Conservation (phyloP, 352 stramenopile species). For the Globisporangium nunn region DNA sequence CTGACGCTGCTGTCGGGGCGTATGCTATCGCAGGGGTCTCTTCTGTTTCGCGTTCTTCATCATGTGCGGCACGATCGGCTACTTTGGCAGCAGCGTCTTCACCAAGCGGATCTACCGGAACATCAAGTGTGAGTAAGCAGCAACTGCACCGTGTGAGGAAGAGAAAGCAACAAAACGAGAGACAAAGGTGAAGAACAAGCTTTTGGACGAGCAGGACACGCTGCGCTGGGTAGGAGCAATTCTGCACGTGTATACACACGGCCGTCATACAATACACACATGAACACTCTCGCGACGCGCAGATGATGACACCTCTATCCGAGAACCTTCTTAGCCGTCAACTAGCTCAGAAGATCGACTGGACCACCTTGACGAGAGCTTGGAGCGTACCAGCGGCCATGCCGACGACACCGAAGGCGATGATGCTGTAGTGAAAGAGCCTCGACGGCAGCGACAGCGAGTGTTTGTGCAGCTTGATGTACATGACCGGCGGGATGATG, state of each 20-base stretch:
- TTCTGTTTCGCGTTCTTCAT: constrained; percentile 92
- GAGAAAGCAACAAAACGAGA: neutral
- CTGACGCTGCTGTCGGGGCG: neutral
- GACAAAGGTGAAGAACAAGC: neutral
- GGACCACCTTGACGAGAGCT: constrained; percentile 39
- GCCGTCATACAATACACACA: neutral
- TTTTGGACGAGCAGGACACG: neutral
- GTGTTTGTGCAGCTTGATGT: constrained; percentile 32
- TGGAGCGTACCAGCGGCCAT: constrained; percentile 66
- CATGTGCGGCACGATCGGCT: constrained; percentile 90
- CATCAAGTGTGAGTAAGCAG: constrained; percentile 91
- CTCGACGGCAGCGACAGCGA: constrained; percentile 30
- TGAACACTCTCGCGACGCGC: no score
- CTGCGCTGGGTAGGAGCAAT: no score
- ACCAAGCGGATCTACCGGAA: constrained; percentile 94
- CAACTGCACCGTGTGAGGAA: no score
- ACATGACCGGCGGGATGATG: constrained; percentile 64
- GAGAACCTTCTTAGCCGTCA: neutral
- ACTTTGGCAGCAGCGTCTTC: constrained; percentile 89
- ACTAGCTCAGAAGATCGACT: constrained; percentile 15
- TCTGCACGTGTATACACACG: neutral
- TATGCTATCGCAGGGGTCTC: constrained; percentile 43
- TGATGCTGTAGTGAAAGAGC: constrained; percentile 38
- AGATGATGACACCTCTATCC: neutral
- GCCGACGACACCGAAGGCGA: constrained; percentile 43